Evolutionary conservation across 225 moss, liverwort and hornwort genomes (phyloP).

Genomic region (Polytrichum formosum): DNA sequence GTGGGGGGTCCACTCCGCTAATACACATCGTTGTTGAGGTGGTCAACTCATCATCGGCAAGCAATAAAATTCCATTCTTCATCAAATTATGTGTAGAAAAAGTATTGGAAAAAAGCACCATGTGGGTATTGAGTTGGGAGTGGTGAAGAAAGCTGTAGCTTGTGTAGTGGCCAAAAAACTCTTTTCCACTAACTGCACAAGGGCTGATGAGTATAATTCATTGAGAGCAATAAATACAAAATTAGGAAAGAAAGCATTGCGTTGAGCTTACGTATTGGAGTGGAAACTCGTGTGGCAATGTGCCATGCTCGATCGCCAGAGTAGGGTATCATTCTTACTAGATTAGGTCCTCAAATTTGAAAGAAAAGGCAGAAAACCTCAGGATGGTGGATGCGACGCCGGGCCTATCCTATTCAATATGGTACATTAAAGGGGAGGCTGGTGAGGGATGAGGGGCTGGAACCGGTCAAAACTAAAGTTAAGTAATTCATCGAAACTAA

Average conservation of each 20-base stretch:
- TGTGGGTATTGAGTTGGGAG: too few relatives aligned
- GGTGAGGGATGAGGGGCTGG: neutral
- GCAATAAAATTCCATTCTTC: too few relatives aligned
- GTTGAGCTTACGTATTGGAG: neutral
- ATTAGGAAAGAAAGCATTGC: neutral
- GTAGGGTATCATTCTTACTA: neutral
- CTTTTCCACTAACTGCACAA: too few relatives aligned
- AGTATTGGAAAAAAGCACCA: too few relatives aligned
- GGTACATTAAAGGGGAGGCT: neutral
- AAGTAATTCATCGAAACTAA: neutral
- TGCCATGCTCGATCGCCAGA: neutral
- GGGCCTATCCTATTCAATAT: neutral
- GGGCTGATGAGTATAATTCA: too few relatives aligned
- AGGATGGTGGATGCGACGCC: neutral
- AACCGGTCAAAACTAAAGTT: neutral
- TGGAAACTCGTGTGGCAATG: slow-evolving; percentile 11
- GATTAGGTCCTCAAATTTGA: neutral
- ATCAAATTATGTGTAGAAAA: too few relatives aligned
- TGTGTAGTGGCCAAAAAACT: too few relatives aligned
- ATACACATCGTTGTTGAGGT: too few relatives aligned
- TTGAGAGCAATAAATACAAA: too few relatives aligned
- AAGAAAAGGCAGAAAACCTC: neutral
- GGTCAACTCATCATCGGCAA: too few relatives aligned
- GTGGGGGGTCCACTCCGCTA: too few relatives aligned
- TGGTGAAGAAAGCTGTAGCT: too few relatives aligned